Percentiles rank a stretch among this genome's conserved stretches.
Conservation (phyloP, 192 early-diverging fungal genomes). For the Jimgerdemannia lactiflua region DNA sequence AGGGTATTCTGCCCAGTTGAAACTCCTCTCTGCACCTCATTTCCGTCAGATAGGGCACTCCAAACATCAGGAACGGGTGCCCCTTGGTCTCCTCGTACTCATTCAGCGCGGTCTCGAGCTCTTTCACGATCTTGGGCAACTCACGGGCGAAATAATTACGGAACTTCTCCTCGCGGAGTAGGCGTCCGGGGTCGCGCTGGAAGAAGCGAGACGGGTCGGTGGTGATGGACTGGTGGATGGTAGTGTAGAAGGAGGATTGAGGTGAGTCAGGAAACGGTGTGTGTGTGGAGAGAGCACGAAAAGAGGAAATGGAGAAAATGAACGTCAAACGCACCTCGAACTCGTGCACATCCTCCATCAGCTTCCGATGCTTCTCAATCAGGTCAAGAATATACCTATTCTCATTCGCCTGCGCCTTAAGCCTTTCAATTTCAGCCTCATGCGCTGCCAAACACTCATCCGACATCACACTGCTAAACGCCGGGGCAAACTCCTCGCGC, state of each 20-base stretch:
- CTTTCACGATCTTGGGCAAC: constrained; percentile 32
- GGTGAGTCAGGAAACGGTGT: too few species aligned
- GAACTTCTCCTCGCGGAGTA: constrained; percentile 49
- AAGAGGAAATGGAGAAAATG: not conserved
- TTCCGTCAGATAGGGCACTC: constrained; percentile 29
- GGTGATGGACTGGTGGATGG: constrained; percentile 20
- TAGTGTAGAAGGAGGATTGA: constrained; percentile 10
- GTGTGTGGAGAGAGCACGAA: not conserved
- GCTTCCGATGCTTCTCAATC: constrained; percentile 14
- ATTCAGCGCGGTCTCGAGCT: constrained; percentile 30
- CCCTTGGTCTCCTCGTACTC: constrained; percentile 35
- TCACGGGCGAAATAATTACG: constrained; percentile 39
- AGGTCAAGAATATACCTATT: too few species aligned
- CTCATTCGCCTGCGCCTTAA: too few species aligned
- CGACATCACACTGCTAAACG: constrained; percentile 21
- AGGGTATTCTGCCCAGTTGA: too few species aligned
- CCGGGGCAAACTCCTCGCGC: constrained; percentile 19
- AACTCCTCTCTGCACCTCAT: too few species aligned
- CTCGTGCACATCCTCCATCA: constrained; percentile 37
- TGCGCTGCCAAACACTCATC: constrained; percentile 33
- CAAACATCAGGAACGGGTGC: constrained; percentile 38
- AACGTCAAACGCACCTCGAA: constrained; percentile 19
- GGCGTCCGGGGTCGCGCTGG: constrained; percentile 45
- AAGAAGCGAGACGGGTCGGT: constrained; percentile 39
- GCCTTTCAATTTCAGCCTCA: constrained; percentile 10